These are phyloP conservation scores for Zoysia matrella DNA, from an alignment of 202 grass and related monocot genomes.

Conservation along the genomic window DNA sequence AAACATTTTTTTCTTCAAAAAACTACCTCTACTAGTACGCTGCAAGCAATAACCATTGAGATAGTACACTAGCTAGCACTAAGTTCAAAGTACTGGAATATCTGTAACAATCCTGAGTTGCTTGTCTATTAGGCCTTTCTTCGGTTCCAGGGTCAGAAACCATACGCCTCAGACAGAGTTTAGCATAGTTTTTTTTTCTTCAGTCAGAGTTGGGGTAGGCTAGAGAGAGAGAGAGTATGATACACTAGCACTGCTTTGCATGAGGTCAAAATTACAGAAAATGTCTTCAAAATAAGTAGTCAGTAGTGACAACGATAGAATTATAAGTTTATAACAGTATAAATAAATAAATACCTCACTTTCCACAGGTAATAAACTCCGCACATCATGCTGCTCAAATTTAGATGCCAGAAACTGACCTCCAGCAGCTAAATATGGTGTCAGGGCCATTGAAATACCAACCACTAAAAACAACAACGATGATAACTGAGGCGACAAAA, in stretches of 20 bases:
- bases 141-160: neutral
- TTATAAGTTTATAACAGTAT: neutral
- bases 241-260: neutral
- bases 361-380: conserved; percentile 94
- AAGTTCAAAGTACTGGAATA: conserved; percentile 1
- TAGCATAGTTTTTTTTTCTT: neutral
- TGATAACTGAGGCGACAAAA: conserved; percentile 81
- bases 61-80: neutral
- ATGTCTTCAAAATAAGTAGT: conserved; percentile 11
- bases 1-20: neutral
- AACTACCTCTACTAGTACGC: neutral
- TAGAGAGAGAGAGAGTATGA: conserved; percentile 12
- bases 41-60: neutral
- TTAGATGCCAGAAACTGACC: conserved; percentile 93
- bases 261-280: conserved; percentile 11
- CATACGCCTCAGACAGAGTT: conserved; percentile 19
- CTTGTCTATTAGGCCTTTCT: conserved; percentile 1
- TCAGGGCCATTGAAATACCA: conserved; percentile 97
- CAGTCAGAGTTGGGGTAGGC: no score
- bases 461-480: conserved; percentile 98
- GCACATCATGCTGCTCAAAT: conserved; percentile 97
- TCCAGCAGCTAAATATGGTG: conserved; percentile 91
- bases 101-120: conserved; percentile 7
- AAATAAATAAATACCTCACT: conserved; percentile 88
- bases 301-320: no score